Evolutionary conservation across 176 grass and related monocot species (phyloP), one percentile per base, ranked within the genome.

Genomic region (Rhynchospora breviuscula): DNA sequence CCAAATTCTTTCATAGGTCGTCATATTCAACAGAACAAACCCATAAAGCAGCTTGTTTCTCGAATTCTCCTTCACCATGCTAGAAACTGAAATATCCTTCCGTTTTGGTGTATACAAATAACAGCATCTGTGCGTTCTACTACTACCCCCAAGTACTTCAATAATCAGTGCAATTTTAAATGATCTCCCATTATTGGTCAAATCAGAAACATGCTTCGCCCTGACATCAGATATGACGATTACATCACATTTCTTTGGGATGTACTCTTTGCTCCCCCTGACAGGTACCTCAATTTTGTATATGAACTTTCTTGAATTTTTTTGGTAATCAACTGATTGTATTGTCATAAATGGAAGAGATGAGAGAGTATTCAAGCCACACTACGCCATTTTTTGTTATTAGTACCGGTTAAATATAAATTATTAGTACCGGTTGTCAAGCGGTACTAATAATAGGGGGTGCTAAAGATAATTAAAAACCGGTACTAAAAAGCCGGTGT

Each of bases 1-100:
- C 47, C 59, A 87, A 60, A 87, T 82, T 71, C 85, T 76, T 18
- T 25, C 33, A 49, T 87, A 87, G 13, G 85, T 63, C 18, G 48
- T 64, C 13, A 78, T 82, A 81, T 82, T 87, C 78, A 52, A 13
- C 29, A 87, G 79, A 81, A 13, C 82, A 82, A 74, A 7, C 25
- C 52, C 85, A 52, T 73, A 82, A 57, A 73, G 51, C 15, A 0
- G 12, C 35, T 46, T 71, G 3, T 11, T 53, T 8, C 68, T 31
- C 15, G 45, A 25, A 10, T 67, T 68, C 46, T 77, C 46, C 45
- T 67, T 68, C 46, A 63, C 46, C 45, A 44, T 73, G 69, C n/a
- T 49, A 23, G 5, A 2, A 12, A 44, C 69, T 22, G 23, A 21
- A 43, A 79, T n/a, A 43, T 52, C 4, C 8, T 14, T 19, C 22